Conservation (phyloP, 495 filamentous ascomycete species). For the Evansstolkia leycettana region DNA sequence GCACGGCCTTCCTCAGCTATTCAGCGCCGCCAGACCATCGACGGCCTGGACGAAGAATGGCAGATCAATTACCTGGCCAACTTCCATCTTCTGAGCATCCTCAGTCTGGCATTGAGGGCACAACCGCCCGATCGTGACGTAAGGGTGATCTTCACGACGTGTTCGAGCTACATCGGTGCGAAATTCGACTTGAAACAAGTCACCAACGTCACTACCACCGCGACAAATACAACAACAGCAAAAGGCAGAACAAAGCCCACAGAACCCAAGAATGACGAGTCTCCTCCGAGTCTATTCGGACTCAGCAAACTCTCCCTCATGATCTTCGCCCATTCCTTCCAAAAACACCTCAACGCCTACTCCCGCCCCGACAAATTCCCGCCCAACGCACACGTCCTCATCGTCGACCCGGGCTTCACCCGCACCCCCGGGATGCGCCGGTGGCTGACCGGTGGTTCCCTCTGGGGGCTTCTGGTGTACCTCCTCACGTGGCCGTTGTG, state of each 20-base stretch:
- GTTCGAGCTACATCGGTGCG: conserved; percentile 70
- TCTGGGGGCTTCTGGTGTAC: conserved; percentile 75
- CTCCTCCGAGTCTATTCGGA: conserved; percentile 50
- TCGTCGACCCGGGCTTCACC: conserved; percentile 74
- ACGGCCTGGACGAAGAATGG: conserved; percentile 82
- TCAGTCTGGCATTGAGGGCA: conserved; percentile 74
- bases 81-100: conserved; percentile 84
- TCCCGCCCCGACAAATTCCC: conserved; percentile 70
- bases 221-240: conserved; percentile 4
- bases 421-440: conserved; percentile 79
- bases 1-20: conserved; percentile 47
- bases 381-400: conserved; percentile 63
- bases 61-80: conserved; percentile 92
- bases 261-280: conserved; percentile 8
- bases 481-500: conserved; percentile 63
- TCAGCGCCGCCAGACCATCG: conserved; percentile 42
- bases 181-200: conserved; percentile 41
- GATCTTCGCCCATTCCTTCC: conserved; percentile 75
- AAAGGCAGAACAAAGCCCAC: conserved; percentile 5
- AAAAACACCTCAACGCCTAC: conserved; percentile 75
- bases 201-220: conserved; percentile 14
- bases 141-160: conserved; percentile 74
- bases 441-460: conserved; percentile 71
- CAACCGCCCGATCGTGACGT: conserved; percentile 93
- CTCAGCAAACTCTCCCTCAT: conserved; percentile 84